Conservation (phyloP, 1,284 basidiomycete genomes). For the Phylloboletellus chloephorus region DNA sequence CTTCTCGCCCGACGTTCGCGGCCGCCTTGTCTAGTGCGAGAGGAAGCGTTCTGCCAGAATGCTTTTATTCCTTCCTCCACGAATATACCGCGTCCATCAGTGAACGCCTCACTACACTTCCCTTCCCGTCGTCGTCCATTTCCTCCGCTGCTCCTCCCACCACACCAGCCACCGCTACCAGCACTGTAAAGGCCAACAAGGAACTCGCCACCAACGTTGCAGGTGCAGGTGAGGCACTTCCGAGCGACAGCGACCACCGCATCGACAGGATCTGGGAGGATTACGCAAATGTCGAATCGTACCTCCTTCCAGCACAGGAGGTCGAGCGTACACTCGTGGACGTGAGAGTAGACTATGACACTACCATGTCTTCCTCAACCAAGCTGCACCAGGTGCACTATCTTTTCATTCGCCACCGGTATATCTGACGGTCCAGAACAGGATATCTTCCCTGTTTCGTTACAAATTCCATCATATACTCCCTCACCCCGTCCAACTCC, state of each 20-base stretch:
- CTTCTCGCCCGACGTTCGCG: slow-evolving; percentile 77
- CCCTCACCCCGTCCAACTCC: slow-evolving; percentile 48
- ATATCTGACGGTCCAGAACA: slow-evolving; percentile 27
- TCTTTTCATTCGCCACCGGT: background rate
- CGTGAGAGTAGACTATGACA: slow-evolving; percentile 48
- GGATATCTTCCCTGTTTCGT: slow-evolving; percentile 73
- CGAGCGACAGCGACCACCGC: slow-evolving; percentile 73
- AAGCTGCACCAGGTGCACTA: slow-evolving; percentile 57
- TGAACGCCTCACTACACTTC: slow-evolving; percentile 50
- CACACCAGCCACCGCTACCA: slow-evolving; percentile 24
- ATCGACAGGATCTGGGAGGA: slow-evolving; percentile 78
- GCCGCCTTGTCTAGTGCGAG: slow-evolving; percentile 75
- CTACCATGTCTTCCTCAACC: slow-evolving; percentile 35
- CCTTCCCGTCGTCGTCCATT: slow-evolving; percentile 38
- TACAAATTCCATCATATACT: slow-evolving; percentile 68
- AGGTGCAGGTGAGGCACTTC: slow-evolving; percentile 42
- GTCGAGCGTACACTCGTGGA: slow-evolving; percentile 46
- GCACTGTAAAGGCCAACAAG: slow-evolving; percentile 25
- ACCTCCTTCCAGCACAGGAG: slow-evolving; percentile 47
- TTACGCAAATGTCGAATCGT: slow-evolving; percentile 72
- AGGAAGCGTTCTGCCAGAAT: slow-evolving; percentile 81
- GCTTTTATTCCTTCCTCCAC: slow-evolving; percentile 92
- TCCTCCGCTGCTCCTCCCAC: slow-evolving; percentile 21
- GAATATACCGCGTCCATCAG: slow-evolving; percentile 82
- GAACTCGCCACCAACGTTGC: slow-evolving; percentile 23